phyloP scores from a whole-genome alignment of 164 flowering plant genomes.

The Tetrastigma voinierianum region DNA sequence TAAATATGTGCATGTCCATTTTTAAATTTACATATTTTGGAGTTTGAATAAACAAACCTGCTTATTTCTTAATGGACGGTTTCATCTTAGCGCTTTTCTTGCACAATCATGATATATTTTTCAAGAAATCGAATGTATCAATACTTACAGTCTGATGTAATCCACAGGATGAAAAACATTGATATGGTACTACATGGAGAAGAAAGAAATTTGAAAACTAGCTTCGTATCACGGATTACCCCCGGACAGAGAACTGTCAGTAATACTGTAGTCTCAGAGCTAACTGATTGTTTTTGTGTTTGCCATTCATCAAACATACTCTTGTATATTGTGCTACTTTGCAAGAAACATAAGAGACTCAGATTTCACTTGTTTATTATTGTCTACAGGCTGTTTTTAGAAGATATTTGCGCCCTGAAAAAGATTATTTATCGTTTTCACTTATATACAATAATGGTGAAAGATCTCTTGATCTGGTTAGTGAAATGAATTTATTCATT shows the following conservation, averaged over 20 bases:
- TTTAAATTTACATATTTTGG: too few species aligned
- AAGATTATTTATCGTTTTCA: constrained; percentile 91
- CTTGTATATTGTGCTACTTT: neutral
- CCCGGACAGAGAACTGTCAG: constrained; percentile 67
- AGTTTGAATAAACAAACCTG: too few species aligned
- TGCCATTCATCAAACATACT: neutral
- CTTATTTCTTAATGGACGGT: neutral
- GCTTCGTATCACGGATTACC: constrained; percentile 36
- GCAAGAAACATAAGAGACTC: neutral
- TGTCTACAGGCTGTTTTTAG: constrained; percentile 74
- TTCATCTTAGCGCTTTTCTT: neutral
- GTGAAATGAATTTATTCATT: constrained; percentile 12
- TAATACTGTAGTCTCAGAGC: neutral
- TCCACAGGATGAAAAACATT: constrained; percentile 53
- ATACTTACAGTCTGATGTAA: constrained; percentile 16
- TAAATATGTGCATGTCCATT: too few species aligned
- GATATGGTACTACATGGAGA: constrained; percentile 53
- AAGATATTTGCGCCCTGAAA: constrained; percentile 83
- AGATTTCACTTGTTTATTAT: constrained; percentile 7
- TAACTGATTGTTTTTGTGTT: neutral
- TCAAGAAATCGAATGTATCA: constrained; percentile 9
- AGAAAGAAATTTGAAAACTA: constrained; percentile 44
- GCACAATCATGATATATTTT: constrained; percentile 1
- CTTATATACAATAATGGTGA: constrained; percentile 82
- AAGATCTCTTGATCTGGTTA: constrained; percentile 93